Evolutionary conservation across 345 rosid species (phyloP), one percentile per base, ranked within the genome.

Genomic region (Hypericum androsaemum): DNA sequence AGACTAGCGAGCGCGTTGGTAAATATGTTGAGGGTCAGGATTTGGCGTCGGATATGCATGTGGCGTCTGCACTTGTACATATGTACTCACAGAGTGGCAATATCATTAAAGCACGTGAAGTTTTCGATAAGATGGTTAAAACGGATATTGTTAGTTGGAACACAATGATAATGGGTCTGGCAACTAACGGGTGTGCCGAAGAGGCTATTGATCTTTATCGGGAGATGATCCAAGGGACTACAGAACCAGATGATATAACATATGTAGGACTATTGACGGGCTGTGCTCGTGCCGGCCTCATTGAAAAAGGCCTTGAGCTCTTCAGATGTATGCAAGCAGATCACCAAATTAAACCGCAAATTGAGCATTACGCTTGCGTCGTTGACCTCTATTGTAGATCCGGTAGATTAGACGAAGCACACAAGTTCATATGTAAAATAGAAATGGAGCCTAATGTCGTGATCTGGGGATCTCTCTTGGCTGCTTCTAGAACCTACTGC

Each of bases 81-180:
- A 69, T 69, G 71, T 69, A 73, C 45, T 61, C 71, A 41, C 62
- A 56, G 54, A 61, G 71, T 22, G 50, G 71, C n/a, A 38, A 41
- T 35, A 16, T 69, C 32, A 7, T 4, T 12, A 61, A 40, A 11
- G 74, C 77, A 17, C 38, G 46, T 43, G 12, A 57, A 43, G 44
- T 68, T 14, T 46, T 46, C 50, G 22, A 46, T 46, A 8, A 13
- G 17, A 46, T 46, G 50, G 50, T 13, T 17, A 32, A 46, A 10
- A 8, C 39, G 22, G 57, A 53, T 53, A 41, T 53, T 40, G 57
- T 16, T 53, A 39, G 47, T 41, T 53, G 57, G 47, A 53, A 53
- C 37, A 40, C 57, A 11, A 53, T 53, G 57, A 53, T 53, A 7
- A 38, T 8, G 14, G 57, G 57, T 10, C 38, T 53, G 11, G 57